Evolutionary conservation across 2,329 filamentous ascomycete genomes (phyloP).

Genomic region (Aspergillus aculeatinus): DNA sequence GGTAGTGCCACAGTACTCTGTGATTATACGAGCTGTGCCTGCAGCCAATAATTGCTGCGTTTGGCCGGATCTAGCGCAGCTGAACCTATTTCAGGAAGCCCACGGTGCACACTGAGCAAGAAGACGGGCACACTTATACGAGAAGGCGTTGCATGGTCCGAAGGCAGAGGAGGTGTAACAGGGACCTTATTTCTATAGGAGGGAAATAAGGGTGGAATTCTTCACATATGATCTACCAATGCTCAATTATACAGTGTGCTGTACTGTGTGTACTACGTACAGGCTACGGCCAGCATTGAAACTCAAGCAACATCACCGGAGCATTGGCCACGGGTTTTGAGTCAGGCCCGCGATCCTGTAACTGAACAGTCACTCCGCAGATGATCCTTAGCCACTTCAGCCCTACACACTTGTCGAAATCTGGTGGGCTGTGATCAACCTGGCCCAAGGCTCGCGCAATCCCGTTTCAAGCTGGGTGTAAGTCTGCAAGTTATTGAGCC

Average conservation of each 20-base stretch:
- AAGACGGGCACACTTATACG: slow-evolving; percentile 22
- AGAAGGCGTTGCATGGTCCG: slow-evolving; percentile 13
- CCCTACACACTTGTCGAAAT: not conserved
- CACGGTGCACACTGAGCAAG: not conserved
- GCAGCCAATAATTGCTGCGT: not conserved
- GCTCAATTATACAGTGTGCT: too few species aligned
- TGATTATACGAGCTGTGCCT: not conserved
- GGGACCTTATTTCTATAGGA: not conserved
- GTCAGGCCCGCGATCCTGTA: not conserved
- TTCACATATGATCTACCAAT: too few species aligned
- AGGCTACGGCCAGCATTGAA: not conserved
- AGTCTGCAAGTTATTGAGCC: not conserved
- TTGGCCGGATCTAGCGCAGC: not conserved
- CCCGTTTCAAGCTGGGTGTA: not conserved
- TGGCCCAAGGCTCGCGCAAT: not conserved
- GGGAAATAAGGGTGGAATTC: not conserved
- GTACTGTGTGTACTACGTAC: too few species aligned
- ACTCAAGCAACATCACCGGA: not conserved
- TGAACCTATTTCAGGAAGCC: not conserved
- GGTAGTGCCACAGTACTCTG: not conserved
- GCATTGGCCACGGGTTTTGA: not conserved
- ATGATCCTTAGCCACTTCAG: not conserved
- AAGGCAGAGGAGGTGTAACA: slow-evolving; percentile 4
- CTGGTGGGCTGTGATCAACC: not conserved
- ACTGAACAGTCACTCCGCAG: not conserved